Base-by-base conservation (phyloP, 306 rosid genomes). In the Arachis hypogaea region DNA sequence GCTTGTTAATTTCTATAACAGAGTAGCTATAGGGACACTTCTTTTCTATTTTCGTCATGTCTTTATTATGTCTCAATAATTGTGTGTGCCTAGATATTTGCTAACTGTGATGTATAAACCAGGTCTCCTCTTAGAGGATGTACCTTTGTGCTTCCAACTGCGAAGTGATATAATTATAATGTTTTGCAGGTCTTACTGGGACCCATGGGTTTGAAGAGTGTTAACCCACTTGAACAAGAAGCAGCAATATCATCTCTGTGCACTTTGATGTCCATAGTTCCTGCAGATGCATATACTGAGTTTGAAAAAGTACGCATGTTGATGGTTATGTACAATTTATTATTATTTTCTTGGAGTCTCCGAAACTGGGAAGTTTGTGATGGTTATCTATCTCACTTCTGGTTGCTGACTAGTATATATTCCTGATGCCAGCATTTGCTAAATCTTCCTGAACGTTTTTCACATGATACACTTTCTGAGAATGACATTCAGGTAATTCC, bases 261-360 rank as follows among this genome's bases (percentile, higher is more conserved):
- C 72, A 86, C 89, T 63, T 82, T 94, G 82, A 94, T 94, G 96
- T 77, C 95, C 45, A 83, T 94, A 72, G 77, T 81, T 74, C 98
- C 98, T 40, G 83, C 86, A 78, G 97, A 91, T 80, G 84, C 91
- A 11, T 87, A 91, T 80, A 16, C 43, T 43, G 95, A 94, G 80
- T 89, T 94, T 84, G 97, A 94, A 68, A 85, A 86, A 93, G 97
- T 91, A 64, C 59, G 33, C 57, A 47, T 76, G 59, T 73, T 63
- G 59, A 82, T 50, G 59, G 40, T 71, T 40, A 6, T 29, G 38
- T 59, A 6, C 50, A 7, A 28, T 74, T 74, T 52, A 22, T 63
- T 61, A 52, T 66, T 49, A 10, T 75, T 75, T 65, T 10, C 16
- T 38, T 64, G 45, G 59, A 54, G 63, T 64, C 71, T 44, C 52